Evolutionary conservation across 2,329 filamentous ascomycete species (phyloP).

Genomic region (Penicillium sp.): DNA sequence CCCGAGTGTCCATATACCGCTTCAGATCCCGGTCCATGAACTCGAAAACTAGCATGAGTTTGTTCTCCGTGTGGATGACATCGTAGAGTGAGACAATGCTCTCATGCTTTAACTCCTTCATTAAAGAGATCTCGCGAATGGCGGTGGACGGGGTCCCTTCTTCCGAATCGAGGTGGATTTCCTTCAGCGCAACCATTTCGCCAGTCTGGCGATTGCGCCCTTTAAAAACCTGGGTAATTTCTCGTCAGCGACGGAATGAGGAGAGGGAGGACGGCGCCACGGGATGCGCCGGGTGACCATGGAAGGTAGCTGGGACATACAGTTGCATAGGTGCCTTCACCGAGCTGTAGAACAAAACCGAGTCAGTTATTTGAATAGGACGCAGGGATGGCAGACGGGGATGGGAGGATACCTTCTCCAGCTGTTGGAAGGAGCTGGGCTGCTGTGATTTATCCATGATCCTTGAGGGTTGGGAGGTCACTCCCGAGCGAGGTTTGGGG

Average conservation of each 20-base stretch:
- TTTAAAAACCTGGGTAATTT: conserved; percentile 77
- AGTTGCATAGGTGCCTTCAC: conserved; percentile 97
- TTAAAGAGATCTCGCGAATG: conserved; percentile 96
- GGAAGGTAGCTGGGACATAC: conserved; percentile 52
- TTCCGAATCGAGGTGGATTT: conserved; percentile 97
- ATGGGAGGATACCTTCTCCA: conserved; percentile 67
- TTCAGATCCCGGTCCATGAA: conserved; percentile 99
- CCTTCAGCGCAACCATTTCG: conserved; percentile 93
- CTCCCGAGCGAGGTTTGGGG: conserved; percentile 19
- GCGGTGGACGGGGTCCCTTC: conserved; percentile 96
- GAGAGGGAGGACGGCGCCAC: not conserved
- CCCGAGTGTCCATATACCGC: conserved; percentile 95
- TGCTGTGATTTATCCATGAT: conserved; percentile 88
- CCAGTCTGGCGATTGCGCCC: conserved; percentile 95
- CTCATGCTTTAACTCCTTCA: conserved; percentile 99
- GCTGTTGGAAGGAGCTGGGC: conserved; percentile 96
- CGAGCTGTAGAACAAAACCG: conserved; percentile 55
- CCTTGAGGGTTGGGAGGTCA: conserved; percentile 16
- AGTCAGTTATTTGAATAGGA: conserved; percentile 29
- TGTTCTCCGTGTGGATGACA: conserved; percentile 99
- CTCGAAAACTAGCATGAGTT: conserved; percentile 98
- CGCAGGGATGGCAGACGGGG: not conserved
- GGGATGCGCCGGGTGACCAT: not conserved
- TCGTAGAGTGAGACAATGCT: conserved; percentile 97
- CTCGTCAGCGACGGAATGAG: conserved; percentile 20